Evolutionary conservation across 2,329 filamentous ascomycete species (phyloP).

Genomic region (Allantophomopsis cytisporea): DNA sequence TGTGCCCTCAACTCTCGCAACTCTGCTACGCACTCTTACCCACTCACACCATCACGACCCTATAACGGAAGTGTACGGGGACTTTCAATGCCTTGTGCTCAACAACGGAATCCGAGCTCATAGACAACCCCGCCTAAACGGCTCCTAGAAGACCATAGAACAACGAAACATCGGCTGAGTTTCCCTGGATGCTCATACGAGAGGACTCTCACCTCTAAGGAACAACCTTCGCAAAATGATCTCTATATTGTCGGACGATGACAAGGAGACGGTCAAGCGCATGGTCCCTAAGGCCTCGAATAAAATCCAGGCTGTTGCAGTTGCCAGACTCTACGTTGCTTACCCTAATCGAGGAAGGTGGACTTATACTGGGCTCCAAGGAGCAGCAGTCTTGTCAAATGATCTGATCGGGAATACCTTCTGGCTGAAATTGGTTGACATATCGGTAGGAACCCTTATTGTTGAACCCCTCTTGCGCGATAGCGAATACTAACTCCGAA

Average conservation of each 20-base stretch:
- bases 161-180: too few species aligned
- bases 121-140: too few species aligned
- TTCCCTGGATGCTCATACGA: too few species aligned
- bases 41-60: too few species aligned
- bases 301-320: slow-evolving; percentile 94
- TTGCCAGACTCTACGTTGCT: slow-evolving; percentile 86
- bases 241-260: slow-evolving; percentile 66
- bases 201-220: too few species aligned
- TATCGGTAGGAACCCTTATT: slow-evolving; percentile 52
- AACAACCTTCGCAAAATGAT: slow-evolving; percentile 12
- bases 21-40: too few species aligned
- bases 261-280: slow-evolving; percentile 94
- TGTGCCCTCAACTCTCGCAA: too few species aligned
- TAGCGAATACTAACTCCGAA: slow-evolving; percentile 7
- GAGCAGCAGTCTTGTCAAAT: slow-evolving; percentile 81
- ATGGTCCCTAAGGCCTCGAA: slow-evolving; percentile 87
- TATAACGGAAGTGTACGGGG: too few species aligned
- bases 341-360: slow-evolving; percentile 78
- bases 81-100: too few species aligned
- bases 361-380: slow-evolving; percentile 89
- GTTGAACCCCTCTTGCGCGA: not conserved
- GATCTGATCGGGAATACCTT: slow-evolving; percentile 91
- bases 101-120: too few species aligned
- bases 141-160: too few species aligned
- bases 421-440: slow-evolving; percentile 95